These are phyloP conservation scores for Solanum hybrid DNA, from an alignment of 305 asterid genomes.

Conservation along the genomic window DNA sequence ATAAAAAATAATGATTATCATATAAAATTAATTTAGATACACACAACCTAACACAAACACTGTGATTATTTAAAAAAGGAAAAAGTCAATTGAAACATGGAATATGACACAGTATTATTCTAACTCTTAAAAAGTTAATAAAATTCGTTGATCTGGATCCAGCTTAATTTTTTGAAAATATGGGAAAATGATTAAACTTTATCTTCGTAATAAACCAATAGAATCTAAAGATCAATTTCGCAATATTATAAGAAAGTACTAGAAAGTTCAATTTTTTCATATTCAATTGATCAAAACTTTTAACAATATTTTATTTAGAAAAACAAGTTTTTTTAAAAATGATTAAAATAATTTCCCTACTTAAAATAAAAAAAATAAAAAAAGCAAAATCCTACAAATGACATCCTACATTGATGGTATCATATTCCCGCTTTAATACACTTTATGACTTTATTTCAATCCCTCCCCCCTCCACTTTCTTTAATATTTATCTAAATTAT, in stretches of 20 bases:
- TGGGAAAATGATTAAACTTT: background rate
- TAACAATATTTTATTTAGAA: background rate
- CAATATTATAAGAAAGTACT: background rate
- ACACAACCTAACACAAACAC: background rate
- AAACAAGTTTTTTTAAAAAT: background rate
- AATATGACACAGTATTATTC: background rate
- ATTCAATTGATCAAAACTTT: background rate
- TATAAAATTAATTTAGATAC: background rate
- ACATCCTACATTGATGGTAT: background rate
- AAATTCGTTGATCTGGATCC: background rate
- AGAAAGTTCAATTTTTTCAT: background rate
- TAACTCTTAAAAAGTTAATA: background rate
- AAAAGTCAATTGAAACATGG: background rate
- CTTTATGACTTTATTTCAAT: background rate
- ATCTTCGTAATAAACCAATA: background rate
- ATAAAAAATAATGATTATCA: background rate
- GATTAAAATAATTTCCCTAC: background rate
- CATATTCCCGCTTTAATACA: background rate
- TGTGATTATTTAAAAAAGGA: rapidly evolving
- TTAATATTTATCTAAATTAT: background rate
- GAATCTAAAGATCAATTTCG: background rate
- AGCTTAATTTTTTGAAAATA: background rate
- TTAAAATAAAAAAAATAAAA: background rate
- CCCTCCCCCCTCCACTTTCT: background rate
- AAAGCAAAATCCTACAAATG: background rate